phyloP scores from a whole-genome alignment of 169 alveolate species.

The Cryptosporidium ryanae region DNA sequence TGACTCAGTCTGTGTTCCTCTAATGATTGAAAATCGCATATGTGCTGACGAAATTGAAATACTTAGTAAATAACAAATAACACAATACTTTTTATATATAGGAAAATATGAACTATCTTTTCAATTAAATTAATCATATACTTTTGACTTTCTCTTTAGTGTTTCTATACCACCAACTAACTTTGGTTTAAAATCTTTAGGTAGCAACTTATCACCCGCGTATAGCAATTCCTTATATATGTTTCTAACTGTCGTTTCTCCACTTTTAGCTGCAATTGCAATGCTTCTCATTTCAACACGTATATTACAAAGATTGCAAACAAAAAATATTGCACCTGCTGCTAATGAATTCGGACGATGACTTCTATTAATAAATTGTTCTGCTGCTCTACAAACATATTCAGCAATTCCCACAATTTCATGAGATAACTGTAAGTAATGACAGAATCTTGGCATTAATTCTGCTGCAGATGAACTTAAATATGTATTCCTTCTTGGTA shows the following conservation, averaged over 20 bases:
- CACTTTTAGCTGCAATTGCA: slow-evolving; percentile 75
- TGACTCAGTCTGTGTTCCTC: slow-evolving; percentile 21
- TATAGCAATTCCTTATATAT: slow-evolving; percentile 48
- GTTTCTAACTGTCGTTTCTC: slow-evolving; percentile 72
- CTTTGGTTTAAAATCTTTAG: slow-evolving; percentile 60
- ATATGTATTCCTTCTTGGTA: slow-evolving; percentile 85
- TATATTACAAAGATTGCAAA: slow-evolving; percentile 56
- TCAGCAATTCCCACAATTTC: slow-evolving; percentile 82
- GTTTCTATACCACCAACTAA: slow-evolving; percentile 65
- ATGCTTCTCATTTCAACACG: slow-evolving; percentile 65
- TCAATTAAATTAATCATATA: slow-evolving; percentile 19
- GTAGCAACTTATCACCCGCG: slow-evolving; percentile 54
- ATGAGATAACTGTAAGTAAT: slow-evolving; percentile 78
- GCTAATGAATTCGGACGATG: slow-evolving; percentile 87
- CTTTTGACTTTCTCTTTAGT: slow-evolving; percentile 53
- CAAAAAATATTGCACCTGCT: slow-evolving; percentile 84
- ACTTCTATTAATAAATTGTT: slow-evolving; percentile 80
- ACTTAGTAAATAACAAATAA: background rate
- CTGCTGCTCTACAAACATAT: slow-evolving; percentile 82
- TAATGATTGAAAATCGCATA: slow-evolving; percentile 25
- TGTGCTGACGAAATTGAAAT: slow-evolving; percentile 44
- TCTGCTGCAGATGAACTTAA: slow-evolving; percentile 83
- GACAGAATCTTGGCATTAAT: slow-evolving; percentile 83
- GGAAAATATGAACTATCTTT: background rate
- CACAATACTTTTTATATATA: too few relatives aligned